Percentiles rank a stretch among this genome's conserved stretches.
These are phyloP conservation scores for Lactifluus rugatus DNA, from an alignment of 768 basidiomycete genomes.

Conservation along the genomic window DNA sequence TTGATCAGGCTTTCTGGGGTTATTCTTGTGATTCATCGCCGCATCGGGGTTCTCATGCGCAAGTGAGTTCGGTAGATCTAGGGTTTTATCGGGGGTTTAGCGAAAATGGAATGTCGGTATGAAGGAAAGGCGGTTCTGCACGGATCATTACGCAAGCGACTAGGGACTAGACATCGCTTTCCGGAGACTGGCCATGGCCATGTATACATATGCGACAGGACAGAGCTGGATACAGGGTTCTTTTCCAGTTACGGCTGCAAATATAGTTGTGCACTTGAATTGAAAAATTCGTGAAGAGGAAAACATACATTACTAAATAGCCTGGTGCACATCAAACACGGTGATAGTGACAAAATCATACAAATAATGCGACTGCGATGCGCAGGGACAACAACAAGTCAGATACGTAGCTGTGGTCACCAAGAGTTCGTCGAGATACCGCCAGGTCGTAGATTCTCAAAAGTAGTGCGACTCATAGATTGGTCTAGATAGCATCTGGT, in stretches of 20 bases:
- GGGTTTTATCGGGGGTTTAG: neutral
- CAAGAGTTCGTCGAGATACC: constrained; percentile 1
- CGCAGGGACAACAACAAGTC: neutral
- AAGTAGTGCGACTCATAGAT: constrained; percentile 1
- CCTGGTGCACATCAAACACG: neutral
- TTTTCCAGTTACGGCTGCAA: neutral
- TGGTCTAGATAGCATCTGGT: constrained; percentile 3
- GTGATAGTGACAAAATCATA: neutral
- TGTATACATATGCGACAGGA: no score
- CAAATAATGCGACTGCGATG: constrained; percentile 1
- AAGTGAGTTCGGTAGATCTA: neutral
- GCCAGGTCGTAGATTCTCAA: neutral
- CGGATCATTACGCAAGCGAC: neutral
- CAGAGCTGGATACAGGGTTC: neutral
- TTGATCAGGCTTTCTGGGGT: neutral
- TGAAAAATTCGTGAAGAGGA: no score
- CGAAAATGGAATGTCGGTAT: neutral
- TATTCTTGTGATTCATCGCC: neutral
- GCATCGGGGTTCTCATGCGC: neutral
- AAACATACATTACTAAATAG: constrained; percentile 7
- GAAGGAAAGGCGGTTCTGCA: neutral
- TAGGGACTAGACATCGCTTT: neutral
- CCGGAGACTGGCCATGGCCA: neutral
- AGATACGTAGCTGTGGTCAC: neutral
- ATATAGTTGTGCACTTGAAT: neutral